phyloP scores from a whole-genome alignment of 345 rosid genomes.

The Salix koriyanagi region DNA sequence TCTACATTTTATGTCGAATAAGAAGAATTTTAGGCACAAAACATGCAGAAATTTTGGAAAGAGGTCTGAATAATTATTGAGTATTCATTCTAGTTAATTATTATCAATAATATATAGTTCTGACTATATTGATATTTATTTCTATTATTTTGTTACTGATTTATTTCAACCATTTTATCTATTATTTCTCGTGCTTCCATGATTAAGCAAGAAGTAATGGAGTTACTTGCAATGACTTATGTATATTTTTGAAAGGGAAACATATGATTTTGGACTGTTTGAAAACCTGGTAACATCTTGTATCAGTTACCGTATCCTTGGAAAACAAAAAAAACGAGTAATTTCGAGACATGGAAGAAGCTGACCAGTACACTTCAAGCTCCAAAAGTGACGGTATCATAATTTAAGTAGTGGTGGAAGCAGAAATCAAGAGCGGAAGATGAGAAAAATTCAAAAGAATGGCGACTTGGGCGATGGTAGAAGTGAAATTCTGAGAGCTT shows the following conservation, averaged over 20 bases:
- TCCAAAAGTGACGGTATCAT: background rate
- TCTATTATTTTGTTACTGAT: too few species aligned
- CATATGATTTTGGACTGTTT: too few species aligned
- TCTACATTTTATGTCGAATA: background rate
- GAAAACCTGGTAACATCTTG: background rate
- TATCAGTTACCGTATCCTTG: background rate
- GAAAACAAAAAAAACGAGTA: conserved; percentile 4
- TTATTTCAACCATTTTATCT: too few species aligned
- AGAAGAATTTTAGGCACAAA: too few species aligned
- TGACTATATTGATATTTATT: too few species aligned
- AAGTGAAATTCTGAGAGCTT: too few species aligned
- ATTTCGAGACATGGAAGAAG: conserved; percentile 7
- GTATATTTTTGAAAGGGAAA: too few species aligned
- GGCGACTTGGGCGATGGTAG: too few species aligned
- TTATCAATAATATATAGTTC: background rate
- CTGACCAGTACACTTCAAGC: background rate
- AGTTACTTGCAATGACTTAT: too few species aligned
- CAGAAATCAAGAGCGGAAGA: background rate
- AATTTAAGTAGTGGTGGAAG: background rate
- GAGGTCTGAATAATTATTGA: background rate
- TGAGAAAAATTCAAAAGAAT: background rate
- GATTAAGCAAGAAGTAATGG: too few species aligned
- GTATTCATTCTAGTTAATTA: background rate
- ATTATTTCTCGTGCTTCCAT: too few species aligned
- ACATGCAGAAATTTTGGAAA: background rate